Conservation (phyloP, 805 yeast species). For the Starmerella sp. region DNA sequence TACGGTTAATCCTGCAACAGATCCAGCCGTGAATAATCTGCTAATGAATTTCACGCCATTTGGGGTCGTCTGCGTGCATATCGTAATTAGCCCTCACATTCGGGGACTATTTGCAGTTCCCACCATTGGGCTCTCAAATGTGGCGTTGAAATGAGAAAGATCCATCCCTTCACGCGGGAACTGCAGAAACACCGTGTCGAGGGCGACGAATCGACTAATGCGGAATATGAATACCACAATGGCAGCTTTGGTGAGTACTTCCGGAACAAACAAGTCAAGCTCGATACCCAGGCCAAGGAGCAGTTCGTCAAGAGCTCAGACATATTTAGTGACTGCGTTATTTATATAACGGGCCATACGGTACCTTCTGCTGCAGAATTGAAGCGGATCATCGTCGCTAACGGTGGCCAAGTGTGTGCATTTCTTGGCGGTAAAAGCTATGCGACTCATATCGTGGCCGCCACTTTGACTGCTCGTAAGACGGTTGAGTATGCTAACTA, state of each 20-base stretch:
- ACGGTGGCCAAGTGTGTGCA: conserved; percentile 73
- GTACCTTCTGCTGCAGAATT: conserved; percentile 64
- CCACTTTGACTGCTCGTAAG: conserved; percentile 67
- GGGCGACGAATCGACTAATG: conserved; percentile 12
- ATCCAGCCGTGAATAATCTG: no score
- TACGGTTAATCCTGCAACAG: no score
- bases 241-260: conserved; percentile 63
- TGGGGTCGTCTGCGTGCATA: no score
- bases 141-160: not conserved
- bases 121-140: not conserved
- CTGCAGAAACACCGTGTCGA: conserved; percentile 12
- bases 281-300: conserved; percentile 36
- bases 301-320: conserved; percentile 35
- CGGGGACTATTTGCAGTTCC: no score
- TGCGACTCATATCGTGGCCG: conserved; percentile 79
- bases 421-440: conserved; percentile 57
- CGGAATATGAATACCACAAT: conserved; percentile 17
- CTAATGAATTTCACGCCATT: no score
- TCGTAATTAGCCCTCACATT: no score
- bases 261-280: conserved; percentile 47
- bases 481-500: conserved; percentile 50
- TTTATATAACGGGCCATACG: conserved; percentile 86
- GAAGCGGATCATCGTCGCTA: conserved; percentile 54
- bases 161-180: conserved; percentile 18
- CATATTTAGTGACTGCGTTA: conserved; percentile 51